Conservation (phyloP, 306 rosid genomes). For the Aeschynomene evenia region DNA sequence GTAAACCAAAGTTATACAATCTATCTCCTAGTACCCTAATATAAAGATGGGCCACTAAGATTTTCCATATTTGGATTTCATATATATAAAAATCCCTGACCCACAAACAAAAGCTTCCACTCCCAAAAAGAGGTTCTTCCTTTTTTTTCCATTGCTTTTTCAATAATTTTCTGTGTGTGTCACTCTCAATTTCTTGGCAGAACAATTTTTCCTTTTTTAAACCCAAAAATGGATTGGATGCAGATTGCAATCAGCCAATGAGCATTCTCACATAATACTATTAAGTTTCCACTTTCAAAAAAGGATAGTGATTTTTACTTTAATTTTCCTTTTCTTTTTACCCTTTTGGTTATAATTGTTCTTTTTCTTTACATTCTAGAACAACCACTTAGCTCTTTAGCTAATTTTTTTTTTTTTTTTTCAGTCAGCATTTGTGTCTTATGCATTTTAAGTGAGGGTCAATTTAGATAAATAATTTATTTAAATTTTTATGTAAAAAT, state of each 20-base stretch:
- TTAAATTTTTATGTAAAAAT: too few species aligned
- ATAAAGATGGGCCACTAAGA: conserved; percentile 34
- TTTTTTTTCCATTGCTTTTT: background rate
- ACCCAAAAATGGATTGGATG: background rate
- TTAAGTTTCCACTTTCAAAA: background rate
- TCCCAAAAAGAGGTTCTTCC: conserved; percentile 5
- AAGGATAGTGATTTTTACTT: background rate
- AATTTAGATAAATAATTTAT: too few species aligned
- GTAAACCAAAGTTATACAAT: conserved; percentile 14
- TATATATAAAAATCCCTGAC: conserved; percentile 6
- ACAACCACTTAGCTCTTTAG: background rate
- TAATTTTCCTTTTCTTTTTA: background rate
- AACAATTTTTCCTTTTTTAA: background rate
- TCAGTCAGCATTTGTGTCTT: background rate
- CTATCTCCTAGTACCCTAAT: conserved; percentile 12
- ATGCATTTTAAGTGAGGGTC: background rate
- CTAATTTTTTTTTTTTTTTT: conserved; percentile 27
- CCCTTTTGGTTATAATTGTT: background rate
- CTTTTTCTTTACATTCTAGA: background rate
- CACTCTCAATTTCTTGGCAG: conserved; percentile 16
- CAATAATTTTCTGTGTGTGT: background rate
- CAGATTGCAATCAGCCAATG: background rate
- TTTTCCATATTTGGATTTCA: conserved; percentile 31
- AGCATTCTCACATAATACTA: background rate
- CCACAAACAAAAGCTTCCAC: conserved; percentile 25